Conservation (phyloP, 1,139 yeast genomes). For the Protomyces gravidus region DNA sequence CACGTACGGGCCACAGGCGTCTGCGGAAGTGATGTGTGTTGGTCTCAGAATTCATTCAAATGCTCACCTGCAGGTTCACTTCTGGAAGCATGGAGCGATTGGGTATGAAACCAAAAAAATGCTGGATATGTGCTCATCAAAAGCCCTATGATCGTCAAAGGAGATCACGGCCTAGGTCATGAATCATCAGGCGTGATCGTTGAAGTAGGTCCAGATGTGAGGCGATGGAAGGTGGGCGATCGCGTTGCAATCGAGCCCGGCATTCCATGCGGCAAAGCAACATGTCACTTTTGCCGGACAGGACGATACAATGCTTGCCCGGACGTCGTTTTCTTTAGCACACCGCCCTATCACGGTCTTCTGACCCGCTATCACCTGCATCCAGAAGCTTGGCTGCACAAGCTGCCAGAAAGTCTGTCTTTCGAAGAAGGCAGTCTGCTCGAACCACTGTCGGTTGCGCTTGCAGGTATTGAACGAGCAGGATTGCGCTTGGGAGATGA, state of each 20-base stretch:
- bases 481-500: slow-evolving; percentile 65
- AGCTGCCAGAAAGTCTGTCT: slow-evolving; percentile 64
- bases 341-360: slow-evolving; percentile 65
- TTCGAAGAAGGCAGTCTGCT: slow-evolving; percentile 84
- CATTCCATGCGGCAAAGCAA: slow-evolving; percentile 54
- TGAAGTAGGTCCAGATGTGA: slow-evolving; percentile 61
- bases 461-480: slow-evolving; percentile 74
- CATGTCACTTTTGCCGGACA: slow-evolving; percentile 64
- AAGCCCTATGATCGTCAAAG: slow-evolving; percentile 44
- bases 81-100: slow-evolving; percentile 66
- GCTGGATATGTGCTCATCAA: neutral
- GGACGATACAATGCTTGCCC: slow-evolving; percentile 77
- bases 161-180: slow-evolving; percentile 71
- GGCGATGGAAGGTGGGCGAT: slow-evolving; percentile 64
- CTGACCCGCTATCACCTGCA: slow-evolving; percentile 62
- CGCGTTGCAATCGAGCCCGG: slow-evolving; percentile 84
- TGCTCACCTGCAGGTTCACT: too few species aligned
- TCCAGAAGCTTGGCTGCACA: slow-evolving; percentile 74
- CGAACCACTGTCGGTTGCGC: slow-evolving; percentile 84
- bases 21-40: slow-evolving; percentile 81
- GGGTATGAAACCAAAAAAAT: slow-evolving; percentile 42
- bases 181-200: slow-evolving; percentile 70
- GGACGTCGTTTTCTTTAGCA: slow-evolving; percentile 73
- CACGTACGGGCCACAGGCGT: slow-evolving; percentile 64
- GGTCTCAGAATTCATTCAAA: too few species aligned